Conservation (phyloP, 306 rosid genomes). For the Elaeagnus macrophylla region DNA sequence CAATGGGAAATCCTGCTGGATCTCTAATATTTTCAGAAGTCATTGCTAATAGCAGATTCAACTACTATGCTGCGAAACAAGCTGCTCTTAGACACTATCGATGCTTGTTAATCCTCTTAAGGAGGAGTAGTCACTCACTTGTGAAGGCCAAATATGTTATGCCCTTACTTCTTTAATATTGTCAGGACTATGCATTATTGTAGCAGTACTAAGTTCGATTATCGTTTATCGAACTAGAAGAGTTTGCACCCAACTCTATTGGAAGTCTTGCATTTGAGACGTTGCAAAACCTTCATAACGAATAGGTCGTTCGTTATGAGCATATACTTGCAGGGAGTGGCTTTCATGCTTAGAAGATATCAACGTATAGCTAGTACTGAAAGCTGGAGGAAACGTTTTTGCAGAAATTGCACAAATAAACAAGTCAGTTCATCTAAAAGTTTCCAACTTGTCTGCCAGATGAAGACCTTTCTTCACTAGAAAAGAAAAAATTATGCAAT, state of each 20-base stretch:
- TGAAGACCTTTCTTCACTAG: background rate
- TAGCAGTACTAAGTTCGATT: conserved; percentile 36
- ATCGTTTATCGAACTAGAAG: conserved; percentile 43
- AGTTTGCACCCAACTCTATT: conserved; percentile 55
- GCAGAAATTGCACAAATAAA: background rate
- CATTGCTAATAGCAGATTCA: conserved; percentile 53
- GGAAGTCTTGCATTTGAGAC: conserved; percentile 21
- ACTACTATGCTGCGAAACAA: conserved; percentile 59
- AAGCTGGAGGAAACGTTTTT: too few relatives aligned
- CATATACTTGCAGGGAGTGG: background rate
- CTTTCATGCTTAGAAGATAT: background rate
- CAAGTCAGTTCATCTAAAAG: background rate
- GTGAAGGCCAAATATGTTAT: conserved; percentile 54
- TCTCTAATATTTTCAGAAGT: conserved; percentile 55
- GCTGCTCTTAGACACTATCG: conserved; percentile 4
- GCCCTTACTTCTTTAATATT: conserved; percentile 55
- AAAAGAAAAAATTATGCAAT: background rate
- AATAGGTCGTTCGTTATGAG: conserved; percentile 6
- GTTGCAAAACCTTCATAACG: background rate
- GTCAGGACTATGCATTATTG: conserved; percentile 47
- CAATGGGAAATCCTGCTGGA: conserved; percentile 57
- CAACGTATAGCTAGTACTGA: too few relatives aligned
- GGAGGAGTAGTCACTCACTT: conserved; percentile 31
- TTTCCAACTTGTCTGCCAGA: background rate
- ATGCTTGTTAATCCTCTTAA: conserved; percentile 10